Evolutionary conservation across 2,329 filamentous ascomycete species (phyloP), one percentile per base, ranked within the genome.

Genomic region (Rutstroemia sp.): DNA sequence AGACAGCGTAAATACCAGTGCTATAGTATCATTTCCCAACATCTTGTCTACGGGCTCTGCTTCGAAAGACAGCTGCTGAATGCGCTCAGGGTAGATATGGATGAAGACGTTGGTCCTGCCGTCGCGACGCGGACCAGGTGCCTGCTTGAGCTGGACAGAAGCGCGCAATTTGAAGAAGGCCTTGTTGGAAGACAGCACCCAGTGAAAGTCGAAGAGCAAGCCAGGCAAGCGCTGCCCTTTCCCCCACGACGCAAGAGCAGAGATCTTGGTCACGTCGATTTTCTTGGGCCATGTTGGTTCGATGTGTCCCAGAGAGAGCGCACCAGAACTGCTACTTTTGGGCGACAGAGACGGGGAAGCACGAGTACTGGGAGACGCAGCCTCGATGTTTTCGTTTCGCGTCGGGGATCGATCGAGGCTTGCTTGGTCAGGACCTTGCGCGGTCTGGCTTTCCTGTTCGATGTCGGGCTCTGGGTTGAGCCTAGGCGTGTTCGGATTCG

Each of bases 51-150:
- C 23, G 45, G 45, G 45, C 45, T 48, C 45, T 48, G 45, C 45
- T 48, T 48, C 45, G 19, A 48, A 48, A 48, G 45, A 48, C 25
- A 48, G 45, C 45, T 48, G 45, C 45, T 48, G 45, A 48, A 48
- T 18, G 18, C 23, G 45, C 6, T 48, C 23, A 48, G 45, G 25
- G 16, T 48, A 48, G 45, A 48, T 48, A 48, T 48, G 45, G 45
- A 48, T 48, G 45, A 48, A 48, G 45, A 48, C 6, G 45, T 48
- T 48, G 45, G 45, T 48, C 7, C 45, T 48, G 45, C 45, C 25
- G 7, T 48, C 25, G 23, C 45, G 45, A 34, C 14, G 45, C 16
- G 25, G 25, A 48, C 45, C 45, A 48, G 45, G 23, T 34, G 45
- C 45, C 25, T 48, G 23, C 45, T 48, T 48, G 25, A 48, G 45